Evolutionary conservation across 1,139 yeast species (phyloP), one percentile per base, ranked within the genome.

Genomic region (Taiozyma onychis): DNA sequence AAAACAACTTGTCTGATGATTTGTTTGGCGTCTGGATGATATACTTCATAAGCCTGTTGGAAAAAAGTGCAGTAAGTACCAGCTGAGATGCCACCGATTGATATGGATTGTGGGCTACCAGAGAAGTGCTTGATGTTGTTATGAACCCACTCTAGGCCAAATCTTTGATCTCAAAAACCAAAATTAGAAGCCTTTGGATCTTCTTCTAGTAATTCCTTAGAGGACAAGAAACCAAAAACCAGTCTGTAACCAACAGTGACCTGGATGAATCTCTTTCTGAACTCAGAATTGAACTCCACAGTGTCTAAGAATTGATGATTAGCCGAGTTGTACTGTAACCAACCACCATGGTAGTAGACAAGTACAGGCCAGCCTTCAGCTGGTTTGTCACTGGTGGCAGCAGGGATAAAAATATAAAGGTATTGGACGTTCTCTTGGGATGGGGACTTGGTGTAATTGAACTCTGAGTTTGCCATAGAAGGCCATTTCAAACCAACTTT

Each of bases 131-230:
- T 44, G 48, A 69, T 68, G 54, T 68, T 53, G 44, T 66, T 57
- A 45, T 58, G 68, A 16, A 70, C 68, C 68, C 78, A 75, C 50
- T 70, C 71, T 18, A 72, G 53, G 2, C 74, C 71, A 41, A 68
- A 51, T 47, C 71, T 62, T 49, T 66, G 67, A 45, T 76, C 80
- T 73, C 75, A 72, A 51, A 73, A 65, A 6, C 76, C 77, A 47
- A 71, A 67, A 51, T 73, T 73, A 8, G 72, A 58, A 50, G 57
- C 60, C 26, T 24, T 24, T 24, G 26, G 26, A 2, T 39, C 42
- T 35, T 35, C 22, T 16, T 35, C 22, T 4, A 49, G 45, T n/a
- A 54, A 24, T 22, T 55, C 50, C 49, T 57, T 41, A 51, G 54
- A 45, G 4, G 70, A 56, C 21, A 72, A 53, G 50, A 72, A 72